A percentile compares a stretch with the other conserved stretches of the same genome.
These are phyloP conservation scores for Plantago coronopus DNA, from an alignment of 305 asterid species.

Conservation along the genomic window DNA sequence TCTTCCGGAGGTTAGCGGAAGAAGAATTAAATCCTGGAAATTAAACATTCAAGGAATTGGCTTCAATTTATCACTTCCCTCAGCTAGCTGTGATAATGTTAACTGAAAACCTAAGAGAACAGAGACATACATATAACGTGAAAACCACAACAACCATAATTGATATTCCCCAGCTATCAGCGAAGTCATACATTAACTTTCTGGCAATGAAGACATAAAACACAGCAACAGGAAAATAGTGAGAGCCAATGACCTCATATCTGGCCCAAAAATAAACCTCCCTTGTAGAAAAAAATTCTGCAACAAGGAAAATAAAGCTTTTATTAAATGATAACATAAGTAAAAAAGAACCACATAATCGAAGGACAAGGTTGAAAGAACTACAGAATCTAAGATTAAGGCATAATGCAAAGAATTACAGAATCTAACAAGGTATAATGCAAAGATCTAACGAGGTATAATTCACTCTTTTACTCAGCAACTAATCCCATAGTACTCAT, in stretches of 20 bases:
- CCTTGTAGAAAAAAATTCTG: slow-evolving; percentile 91
- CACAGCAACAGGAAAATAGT: slow-evolving; percentile 66
- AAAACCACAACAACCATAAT: slow-evolving; percentile 56
- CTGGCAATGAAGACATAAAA: slow-evolving; percentile 86
- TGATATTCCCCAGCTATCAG: slow-evolving; percentile 58
- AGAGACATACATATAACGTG: slow-evolving; percentile 52
- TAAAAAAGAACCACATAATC: slow-evolving; percentile 15
- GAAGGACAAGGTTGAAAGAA: not conserved
- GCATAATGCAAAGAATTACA: not conserved
- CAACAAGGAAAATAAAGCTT: slow-evolving; percentile 10
- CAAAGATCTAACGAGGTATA: too few species aligned
- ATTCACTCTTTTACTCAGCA: too few species aligned
- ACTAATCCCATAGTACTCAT: too few species aligned
- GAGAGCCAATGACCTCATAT: slow-evolving; percentile 77
- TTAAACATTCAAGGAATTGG: slow-evolving; percentile 8
- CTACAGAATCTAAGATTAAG: not conserved
- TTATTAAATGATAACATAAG: slow-evolving; percentile 12
- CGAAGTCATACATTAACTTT: slow-evolving; percentile 68
- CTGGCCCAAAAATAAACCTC: slow-evolving; percentile 94
- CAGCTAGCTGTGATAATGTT: not conserved
- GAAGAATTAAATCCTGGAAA: slow-evolving; percentile 77
- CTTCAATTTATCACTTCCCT: not conserved
- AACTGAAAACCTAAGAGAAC: not conserved
- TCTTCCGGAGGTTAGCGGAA: slow-evolving; percentile 89
- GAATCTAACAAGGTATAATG: too few species aligned